Evolutionary conservation across 2,329 filamentous ascomycete species (phyloP).

Genomic region (Keithomyces neogunnii): DNA sequence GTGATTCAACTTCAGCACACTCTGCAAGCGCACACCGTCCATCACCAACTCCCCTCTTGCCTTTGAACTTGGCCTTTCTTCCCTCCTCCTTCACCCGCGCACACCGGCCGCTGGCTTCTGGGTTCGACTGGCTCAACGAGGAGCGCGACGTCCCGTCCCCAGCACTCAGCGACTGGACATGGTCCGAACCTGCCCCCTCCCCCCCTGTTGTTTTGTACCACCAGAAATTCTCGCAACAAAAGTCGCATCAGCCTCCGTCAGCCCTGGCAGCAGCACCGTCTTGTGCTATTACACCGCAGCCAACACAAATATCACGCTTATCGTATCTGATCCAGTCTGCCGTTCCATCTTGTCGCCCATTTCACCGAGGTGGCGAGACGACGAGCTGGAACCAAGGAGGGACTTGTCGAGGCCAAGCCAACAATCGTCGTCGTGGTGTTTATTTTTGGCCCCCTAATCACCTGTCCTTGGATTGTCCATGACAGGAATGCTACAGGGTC

Average conservation of each 20-base stretch:
- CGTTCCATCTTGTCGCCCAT: neutral
- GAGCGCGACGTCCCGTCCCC: neutral
- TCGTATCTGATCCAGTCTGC: no score
- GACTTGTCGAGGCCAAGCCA: neutral
- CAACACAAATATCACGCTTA: no score
- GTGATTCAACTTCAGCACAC: neutral
- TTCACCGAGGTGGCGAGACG: no score
- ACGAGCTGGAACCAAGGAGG: no score
- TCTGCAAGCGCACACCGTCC: neutral
- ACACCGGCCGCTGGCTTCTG: neutral
- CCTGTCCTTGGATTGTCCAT: neutral
- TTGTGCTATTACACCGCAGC: no score
- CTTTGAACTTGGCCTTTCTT: no score
- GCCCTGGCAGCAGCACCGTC: no score
- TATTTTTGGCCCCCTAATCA: neutral
- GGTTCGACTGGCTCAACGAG: neutral
- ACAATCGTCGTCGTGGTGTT: neutral
- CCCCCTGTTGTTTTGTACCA: neutral
- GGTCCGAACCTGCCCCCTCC: no score
- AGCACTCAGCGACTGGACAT: neutral
- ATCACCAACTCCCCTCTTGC: neutral
- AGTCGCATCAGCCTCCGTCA: neutral
- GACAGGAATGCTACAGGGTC: neutral
- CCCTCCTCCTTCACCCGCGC: neutral
- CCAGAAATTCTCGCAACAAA: neutral